These are phyloP conservation scores for Fusarium musae DNA, from an alignment of 2,329 filamentous ascomycete genomes.

Conservation along the genomic window DNA sequence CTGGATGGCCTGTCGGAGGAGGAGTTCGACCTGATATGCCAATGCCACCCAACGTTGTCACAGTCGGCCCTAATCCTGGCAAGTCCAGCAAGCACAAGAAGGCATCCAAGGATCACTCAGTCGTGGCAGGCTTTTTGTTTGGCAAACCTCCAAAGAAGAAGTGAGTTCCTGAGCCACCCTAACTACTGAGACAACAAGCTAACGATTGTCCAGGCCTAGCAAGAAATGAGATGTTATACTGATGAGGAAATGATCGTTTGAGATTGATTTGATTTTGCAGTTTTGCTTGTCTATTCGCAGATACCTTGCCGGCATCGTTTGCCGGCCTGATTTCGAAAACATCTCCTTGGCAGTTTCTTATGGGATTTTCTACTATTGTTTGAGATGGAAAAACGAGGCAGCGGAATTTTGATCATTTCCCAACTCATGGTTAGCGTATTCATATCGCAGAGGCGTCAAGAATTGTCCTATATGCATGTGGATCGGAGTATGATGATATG, in stretches of 20 bases:
- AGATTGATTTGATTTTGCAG: conserved; percentile 26
- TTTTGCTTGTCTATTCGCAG: conserved; percentile 40
- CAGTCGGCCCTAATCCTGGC: conserved; percentile 26
- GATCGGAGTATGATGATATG: conserved; percentile 46
- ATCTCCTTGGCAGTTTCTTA: conserved; percentile 18
- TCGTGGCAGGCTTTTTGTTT: conserved; percentile 42
- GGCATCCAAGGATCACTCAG: conserved; percentile 24
- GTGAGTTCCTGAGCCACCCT: conserved; percentile 28
- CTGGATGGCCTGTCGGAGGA: conserved; percentile 32
- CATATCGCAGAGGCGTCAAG: conserved; percentile 40
- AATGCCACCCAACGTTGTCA: conserved; percentile 39
- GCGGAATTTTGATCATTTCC: conserved; percentile 33
- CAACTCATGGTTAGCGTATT: conserved; percentile 39
- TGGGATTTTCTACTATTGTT: conserved; percentile 18
- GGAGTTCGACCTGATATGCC: conserved; percentile 6
- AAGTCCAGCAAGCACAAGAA: conserved; percentile 43
- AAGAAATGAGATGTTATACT: conserved; percentile 38
- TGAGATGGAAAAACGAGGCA: conserved; percentile 27
- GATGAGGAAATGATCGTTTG: conserved; percentile 38
- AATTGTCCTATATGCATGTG: conserved; percentile 45
- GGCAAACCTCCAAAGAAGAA: conserved; percentile 49
- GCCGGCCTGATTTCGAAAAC: conserved; percentile 36
- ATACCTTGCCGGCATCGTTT: conserved; percentile 41
- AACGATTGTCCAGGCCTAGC: conserved; percentile 26
- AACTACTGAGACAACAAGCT: neutral